Conservation (phyloP, 2,329 filamentous ascomycete genomes). For the Zalaria sp. region DNA sequence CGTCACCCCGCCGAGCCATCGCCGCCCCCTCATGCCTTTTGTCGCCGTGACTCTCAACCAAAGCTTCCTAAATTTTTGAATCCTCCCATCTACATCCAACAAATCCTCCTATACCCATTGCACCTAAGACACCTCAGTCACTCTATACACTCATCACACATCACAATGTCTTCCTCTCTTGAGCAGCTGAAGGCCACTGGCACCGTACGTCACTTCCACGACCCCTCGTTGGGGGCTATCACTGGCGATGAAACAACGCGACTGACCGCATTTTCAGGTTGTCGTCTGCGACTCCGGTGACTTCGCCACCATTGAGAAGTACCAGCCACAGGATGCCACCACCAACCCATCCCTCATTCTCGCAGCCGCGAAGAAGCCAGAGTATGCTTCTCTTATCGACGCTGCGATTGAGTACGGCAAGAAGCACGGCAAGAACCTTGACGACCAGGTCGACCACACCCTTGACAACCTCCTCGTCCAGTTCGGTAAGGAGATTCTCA, state of each 20-base stretch:
- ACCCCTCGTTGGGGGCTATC: constrained; percentile 1
- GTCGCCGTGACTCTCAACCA: too few relatives aligned
- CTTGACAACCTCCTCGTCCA: constrained; percentile 91
- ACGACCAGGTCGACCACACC: constrained; percentile 76
- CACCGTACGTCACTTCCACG: constrained; percentile 56
- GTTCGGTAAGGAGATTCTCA: constrained; percentile 94
- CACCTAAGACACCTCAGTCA: background rate
- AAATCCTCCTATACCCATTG: background rate
- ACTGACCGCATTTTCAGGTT: constrained; percentile 38
- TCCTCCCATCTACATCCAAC: background rate
- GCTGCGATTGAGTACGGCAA: constrained; percentile 76
- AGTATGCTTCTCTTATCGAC: constrained; percentile 89
- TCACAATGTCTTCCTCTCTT: constrained; percentile 67
- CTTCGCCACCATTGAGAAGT: constrained; percentile 82
- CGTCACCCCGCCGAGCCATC: too few relatives aligned
- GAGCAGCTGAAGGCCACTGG: constrained; percentile 94
- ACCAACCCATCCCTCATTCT: constrained; percentile 99
- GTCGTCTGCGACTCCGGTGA: constrained; percentile 96
- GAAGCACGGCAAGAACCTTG: constrained; percentile 49
- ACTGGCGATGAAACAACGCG: background rate
- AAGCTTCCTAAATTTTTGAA: background rate
- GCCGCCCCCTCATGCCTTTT: too few relatives aligned
- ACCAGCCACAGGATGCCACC: constrained; percentile 99
- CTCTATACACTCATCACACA: constrained; percentile 6
- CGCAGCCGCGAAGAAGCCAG: constrained; percentile 92